These are phyloP conservation scores for Berberis vulgaris DNA, from an alignment of 164 flowering plant species.

Conservation along the genomic window DNA sequence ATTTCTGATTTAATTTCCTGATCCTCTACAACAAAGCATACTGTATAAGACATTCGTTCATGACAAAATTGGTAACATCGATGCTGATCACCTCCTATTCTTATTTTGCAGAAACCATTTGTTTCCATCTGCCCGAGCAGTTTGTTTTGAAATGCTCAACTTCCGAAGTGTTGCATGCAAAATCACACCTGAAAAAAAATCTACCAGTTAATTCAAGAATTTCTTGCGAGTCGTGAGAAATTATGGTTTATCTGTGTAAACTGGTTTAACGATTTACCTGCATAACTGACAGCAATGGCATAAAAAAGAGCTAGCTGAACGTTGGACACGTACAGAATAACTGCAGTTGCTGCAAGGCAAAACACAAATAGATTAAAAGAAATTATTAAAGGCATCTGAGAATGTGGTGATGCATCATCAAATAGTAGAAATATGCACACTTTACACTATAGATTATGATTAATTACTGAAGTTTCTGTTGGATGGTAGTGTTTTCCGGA, in stretches of 20 bases:
- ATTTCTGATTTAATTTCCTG: no score
- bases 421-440: no score
- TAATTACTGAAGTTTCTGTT: no score
- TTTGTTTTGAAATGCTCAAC: conserved; percentile 51
- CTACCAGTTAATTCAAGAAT: background rate
- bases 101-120: conserved; percentile 16
- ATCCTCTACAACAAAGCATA: no score
- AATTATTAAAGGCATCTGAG: no score
- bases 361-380: background rate
- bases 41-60: no score
- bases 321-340: conserved; percentile 47
- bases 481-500: no score
- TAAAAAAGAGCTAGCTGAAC: conserved; percentile 69
- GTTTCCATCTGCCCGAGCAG: conserved; percentile 15
- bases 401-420: no score
- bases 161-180: conserved; percentile 60
- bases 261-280: conserved; percentile 29
- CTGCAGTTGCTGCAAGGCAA: conserved; percentile 51
- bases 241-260: background rate
- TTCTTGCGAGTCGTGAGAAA: background rate
- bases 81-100: conserved; percentile 10
- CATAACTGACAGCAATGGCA: conserved; percentile 53
- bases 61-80: background rate
- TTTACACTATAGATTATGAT: no score
- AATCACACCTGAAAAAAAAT: conserved; percentile 30